Base-by-base conservation (phyloP, 441 rosid genomes). In the Gossypium aridum region DNA sequence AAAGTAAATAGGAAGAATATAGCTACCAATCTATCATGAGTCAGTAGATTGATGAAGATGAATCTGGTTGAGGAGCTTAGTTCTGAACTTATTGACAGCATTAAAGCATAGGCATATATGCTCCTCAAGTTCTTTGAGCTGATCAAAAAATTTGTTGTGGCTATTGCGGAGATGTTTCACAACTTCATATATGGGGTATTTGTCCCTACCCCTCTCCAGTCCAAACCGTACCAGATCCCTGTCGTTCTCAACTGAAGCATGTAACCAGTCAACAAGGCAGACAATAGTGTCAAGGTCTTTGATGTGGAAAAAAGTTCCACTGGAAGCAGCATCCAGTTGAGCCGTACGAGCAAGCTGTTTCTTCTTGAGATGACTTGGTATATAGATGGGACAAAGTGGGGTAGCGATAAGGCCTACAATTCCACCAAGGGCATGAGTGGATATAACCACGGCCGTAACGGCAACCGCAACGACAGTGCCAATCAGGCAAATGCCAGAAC, bases 291-390 rank as follows among this genome's bases (percentile, higher is more conserved):
- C 87, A 56, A 92, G 89, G 76, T 85, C 82, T 43, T 81, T 72
- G 79, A 84, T 83, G 65, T 91, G 84, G 73, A 84, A 91, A 77
- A 43, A 90, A 25, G 89, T 82, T 47, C 90, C 91, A 76, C 65
- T 88, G 19, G 86, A 71, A 47, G 97, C 96, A 74, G 89, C 90
- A 67, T 88, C 84, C 66, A 92, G 98, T 80, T 88, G 93, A 74
- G 83, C 80, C 23, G 80, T 76, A 79, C 71, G 86, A 76, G 86
- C 83, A 28, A 72, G 77, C 85, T 90, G 91, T 77, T 82, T 89
- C 83, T 78, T 89, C 55, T 82, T 78, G 75, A 87, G 72, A 65
- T 75, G 81, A 68, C 76, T 70, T 28, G 89, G 84, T 56, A 84
- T 81, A 68, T 53, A 85, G 2, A 84, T 74, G 37, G 78, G 64